Evolutionary conservation across 257 asterid species (phyloP), one percentile per base, ranked within the genome.

Genomic region (Lycium ferocissimum): DNA sequence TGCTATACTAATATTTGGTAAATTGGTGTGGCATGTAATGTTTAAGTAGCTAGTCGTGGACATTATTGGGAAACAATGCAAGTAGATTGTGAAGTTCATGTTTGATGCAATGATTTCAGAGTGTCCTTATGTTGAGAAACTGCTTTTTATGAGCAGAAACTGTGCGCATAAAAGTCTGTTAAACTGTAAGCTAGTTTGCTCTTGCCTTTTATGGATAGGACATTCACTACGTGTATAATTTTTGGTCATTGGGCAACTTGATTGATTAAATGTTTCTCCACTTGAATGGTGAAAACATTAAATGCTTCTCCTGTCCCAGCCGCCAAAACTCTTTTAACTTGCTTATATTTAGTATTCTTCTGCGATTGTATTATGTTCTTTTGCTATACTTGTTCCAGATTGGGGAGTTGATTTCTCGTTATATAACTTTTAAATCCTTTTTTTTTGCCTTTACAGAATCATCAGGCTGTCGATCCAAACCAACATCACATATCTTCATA

Each of bases 401-500:
- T 59, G 45, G 7, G 78, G 81, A 63, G 40, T 58, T 33, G 69
- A 84, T 72, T 87, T 76, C 78, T 63, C 87, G 7, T 80, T 85
- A 57, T 63, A 54, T 59, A 54, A 83, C 17, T 82, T 70, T 2
- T 54, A 71, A 76, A 15, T 65, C 53, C 80, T 84, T 57, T 54
- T 65, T 72, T 86, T 58, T 26, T 26, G 33, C 20, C 83, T 90
- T 73, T 20, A 83, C 94, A 96, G 98, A 90, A 88, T 87, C 91
- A 88, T 79, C 96, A 91, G 73, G 89, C 81, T 79, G 87, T 75
- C 65, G 97, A 90, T 83, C 81, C 92, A 61, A 88, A 86, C 73
- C 98, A 91, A 91, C 89, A 86, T 85, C 93, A 91, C 38, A 37
- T 92, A 72, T 71, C 94, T n/a, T 86, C 96, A 62, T 91, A 92